Base-by-base conservation (phyloP, 768 basidiomycete genomes). In the Tylopilus vinaceipallidus region DNA sequence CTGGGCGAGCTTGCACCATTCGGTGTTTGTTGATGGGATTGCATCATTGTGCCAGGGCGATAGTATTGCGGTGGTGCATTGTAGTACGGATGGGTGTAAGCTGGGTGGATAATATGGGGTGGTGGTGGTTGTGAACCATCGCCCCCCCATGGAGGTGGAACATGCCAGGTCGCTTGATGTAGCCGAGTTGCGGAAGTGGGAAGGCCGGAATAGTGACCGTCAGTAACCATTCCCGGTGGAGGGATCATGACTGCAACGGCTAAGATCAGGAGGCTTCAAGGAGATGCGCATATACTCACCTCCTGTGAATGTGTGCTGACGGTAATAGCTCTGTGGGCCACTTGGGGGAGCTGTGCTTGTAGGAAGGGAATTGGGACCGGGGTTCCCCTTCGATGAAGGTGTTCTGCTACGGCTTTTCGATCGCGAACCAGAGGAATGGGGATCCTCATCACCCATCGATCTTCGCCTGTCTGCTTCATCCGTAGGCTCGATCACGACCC, bases 301-400 rank as follows among this genome's bases (percentile, higher is more conserved):
- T 73, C 81, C 71, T 42, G 73, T 60, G 17, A 70, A 75, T 44
- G 82, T 83, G 54, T 86, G 84, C 59, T 78, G 79, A 30, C 83
- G 79, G 61, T 87, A 87, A 64, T 87, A 85, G 55, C 78, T 80
- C 17, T 79, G 77, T n/a, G 69, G 60, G n/a, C 68, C 66, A 1
- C 62, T 56, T 10, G 69, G 69, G 40, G 60, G 66, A 35, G 64
- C 61, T 51, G 58, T 56, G 52, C 62, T 50, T 3, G 63, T 61
- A 39, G 81, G 70, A 4, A 74, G 71, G 27, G 70, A 57, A 16
- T 58, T 49, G 17, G 71, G 67, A 29, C 48, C 61, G 24, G 69
- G 61, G 57, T 63, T 75, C 73, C 55, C 75, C 68, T 58, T 75
- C 74, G 47, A 69, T 17, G 67, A 43, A 7, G 81, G 80, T 13